These are phyloP conservation scores for Solanum tarapatanum DNA, from an alignment of 257 asterid genomes.

Conservation along the genomic window DNA sequence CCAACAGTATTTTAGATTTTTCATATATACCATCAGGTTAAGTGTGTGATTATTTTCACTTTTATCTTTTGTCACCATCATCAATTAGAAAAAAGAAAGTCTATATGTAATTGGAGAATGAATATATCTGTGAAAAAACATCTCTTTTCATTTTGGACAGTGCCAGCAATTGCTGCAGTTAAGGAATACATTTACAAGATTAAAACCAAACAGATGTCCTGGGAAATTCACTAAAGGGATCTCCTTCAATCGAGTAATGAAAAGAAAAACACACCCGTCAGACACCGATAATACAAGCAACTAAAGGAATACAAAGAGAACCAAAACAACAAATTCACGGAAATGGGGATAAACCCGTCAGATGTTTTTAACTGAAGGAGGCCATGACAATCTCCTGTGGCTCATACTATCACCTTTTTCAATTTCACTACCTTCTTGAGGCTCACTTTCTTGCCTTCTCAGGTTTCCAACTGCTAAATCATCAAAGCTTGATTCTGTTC, in stretches of 20 bases:
- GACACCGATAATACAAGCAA: not conserved
- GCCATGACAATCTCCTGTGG: conserved; percentile 61
- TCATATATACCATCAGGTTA: not conserved
- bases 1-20: not conserved
- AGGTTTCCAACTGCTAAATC: conserved; percentile 33
- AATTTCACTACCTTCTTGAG: conserved; percentile 13
- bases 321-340: not conserved
- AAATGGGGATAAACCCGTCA: not conserved
- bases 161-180: not conserved
- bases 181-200: not conserved
- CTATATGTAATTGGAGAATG: not conserved
- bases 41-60: not conserved
- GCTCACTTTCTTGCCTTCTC: conserved; percentile 29
- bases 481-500: conserved; percentile 56
- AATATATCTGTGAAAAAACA: not conserved
- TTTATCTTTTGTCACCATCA: not conserved
- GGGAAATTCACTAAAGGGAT: not conserved
- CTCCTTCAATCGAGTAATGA: not conserved
- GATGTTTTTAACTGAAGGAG: conserved; percentile 39
- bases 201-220: not conserved
- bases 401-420: conserved; percentile 27
- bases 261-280: not conserved
- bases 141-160: not conserved
- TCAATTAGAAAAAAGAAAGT: not conserved
- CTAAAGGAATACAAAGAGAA: not conserved